These are phyloP conservation scores for Larix sibirica DNA, from an alignment of 83 land plant genomes.

Conservation along the genomic window DNA sequence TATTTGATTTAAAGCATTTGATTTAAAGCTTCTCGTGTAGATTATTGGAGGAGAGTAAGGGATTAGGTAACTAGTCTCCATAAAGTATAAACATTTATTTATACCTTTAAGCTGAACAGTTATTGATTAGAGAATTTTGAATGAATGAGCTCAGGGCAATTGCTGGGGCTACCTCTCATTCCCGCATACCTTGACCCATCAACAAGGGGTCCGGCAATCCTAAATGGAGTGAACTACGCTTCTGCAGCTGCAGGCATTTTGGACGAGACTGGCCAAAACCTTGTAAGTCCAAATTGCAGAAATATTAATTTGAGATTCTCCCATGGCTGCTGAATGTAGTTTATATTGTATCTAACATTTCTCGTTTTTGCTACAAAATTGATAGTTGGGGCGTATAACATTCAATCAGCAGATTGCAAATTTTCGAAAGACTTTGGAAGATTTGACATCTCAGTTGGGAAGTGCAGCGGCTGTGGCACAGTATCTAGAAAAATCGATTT, in stretches of 20 bases:
- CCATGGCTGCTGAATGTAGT: no score
- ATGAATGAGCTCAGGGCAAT: conserved; percentile 29
- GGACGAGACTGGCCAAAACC: conserved; percentile 67
- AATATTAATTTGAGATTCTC: background rate
- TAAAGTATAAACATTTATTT: no score
- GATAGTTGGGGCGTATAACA: conserved; percentile 72
- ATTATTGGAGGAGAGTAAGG: no score
- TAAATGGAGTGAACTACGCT: conserved; percentile 72
- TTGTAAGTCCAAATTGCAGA: conserved; percentile 29
- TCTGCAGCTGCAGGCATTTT: conserved; percentile 71
- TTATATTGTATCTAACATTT: background rate
- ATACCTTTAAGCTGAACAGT: no score
- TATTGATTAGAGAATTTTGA: no score
- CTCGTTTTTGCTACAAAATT: background rate
- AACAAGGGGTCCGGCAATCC: conserved; percentile 19
- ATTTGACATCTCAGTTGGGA: conserved; percentile 54
- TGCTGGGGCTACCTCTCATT: conserved; percentile 54
- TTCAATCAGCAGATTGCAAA: conserved; percentile 74
- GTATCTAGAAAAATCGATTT: conserved; percentile 45
- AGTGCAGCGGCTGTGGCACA: conserved; percentile 30
- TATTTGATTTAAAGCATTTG: background rate
- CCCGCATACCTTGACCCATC: conserved; percentile 61
- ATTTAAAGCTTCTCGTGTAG: background rate
- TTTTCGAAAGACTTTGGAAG: conserved; percentile 53
- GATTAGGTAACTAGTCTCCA: no score